phyloP scores from a whole-genome alignment of 495 filamentous ascomycete species.

The Neurospora sp. region DNA sequence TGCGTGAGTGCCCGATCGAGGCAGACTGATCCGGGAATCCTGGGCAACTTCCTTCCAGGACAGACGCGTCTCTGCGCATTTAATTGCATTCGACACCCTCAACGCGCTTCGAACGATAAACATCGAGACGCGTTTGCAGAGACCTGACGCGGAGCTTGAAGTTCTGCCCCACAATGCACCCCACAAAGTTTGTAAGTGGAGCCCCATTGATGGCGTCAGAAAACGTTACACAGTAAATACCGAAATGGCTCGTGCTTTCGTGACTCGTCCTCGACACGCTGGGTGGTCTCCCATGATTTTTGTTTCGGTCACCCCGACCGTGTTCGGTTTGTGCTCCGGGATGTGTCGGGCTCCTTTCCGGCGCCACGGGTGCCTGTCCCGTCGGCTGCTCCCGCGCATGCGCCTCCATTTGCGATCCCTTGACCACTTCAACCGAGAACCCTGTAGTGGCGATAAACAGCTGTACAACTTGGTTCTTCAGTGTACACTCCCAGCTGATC shows the following conservation, averaged over 20 bases:
- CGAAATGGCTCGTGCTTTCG: background rate
- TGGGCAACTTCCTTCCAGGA: background rate
- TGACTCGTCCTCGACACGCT: background rate
- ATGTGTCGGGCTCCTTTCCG: background rate
- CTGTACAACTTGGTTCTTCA: background rate
- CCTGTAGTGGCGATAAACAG: background rate
- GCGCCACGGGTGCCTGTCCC: background rate
- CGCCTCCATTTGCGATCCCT: background rate
- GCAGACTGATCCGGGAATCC: background rate
- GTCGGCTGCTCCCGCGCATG: background rate
- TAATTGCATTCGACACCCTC: background rate
- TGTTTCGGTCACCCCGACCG: background rate
- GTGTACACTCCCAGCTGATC: background rate
- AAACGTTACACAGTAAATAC: background rate
- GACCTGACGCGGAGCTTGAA: background rate
- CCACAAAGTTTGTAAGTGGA: background rate
- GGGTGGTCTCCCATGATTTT: background rate
- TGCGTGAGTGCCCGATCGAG: background rate
- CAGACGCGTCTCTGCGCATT: background rate
- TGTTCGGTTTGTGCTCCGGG: background rate
- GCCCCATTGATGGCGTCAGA: background rate
- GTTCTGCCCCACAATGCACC: background rate
- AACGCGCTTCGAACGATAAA: background rate
- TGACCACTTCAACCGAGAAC: background rate
- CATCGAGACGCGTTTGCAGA: background rate